These are phyloP conservation scores for Alternaria sp. DNA, from an alignment of 2,329 filamentous ascomycete species.

Conservation along the genomic window DNA sequence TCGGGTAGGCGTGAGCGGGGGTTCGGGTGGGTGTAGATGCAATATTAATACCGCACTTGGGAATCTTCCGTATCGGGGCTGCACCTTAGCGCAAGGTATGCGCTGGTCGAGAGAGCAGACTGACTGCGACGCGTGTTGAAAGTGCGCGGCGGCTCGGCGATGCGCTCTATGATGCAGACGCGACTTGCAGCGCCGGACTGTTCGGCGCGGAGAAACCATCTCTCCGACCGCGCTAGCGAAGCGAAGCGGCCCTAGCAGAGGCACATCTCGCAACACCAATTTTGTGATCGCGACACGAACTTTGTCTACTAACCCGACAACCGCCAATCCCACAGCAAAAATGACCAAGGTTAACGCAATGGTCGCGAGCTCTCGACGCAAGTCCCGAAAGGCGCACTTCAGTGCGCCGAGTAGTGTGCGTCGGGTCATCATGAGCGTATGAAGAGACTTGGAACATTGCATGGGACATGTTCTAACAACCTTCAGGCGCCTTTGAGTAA, in stretches of 20 bases:
- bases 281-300: constrained; percentile 25
- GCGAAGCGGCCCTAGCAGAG: constrained; percentile 12
- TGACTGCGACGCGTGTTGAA: constrained; percentile 13
- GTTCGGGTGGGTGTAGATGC: neutral
- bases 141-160: neutral
- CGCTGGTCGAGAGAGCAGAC: neutral
- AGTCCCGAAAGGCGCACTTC: constrained; percentile 99
- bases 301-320: constrained; percentile 41
- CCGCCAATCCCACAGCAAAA: constrained; percentile 53
- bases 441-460: constrained; percentile 70
- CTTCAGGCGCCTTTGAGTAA: constrained; percentile 57
- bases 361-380: constrained; percentile 85
- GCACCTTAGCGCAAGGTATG: neutral
- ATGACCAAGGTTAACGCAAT: constrained; percentile 73
- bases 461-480: constrained; percentile 40
- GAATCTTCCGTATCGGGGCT: neutral
- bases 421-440: constrained; percentile 82
- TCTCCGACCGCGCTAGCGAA: constrained; percentile 20
- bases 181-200: neutral
- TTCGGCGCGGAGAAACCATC: constrained; percentile 9
- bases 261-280: constrained; percentile 23
- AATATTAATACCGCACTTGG: neutral
- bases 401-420: constrained; percentile 91
- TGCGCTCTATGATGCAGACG: neutral
- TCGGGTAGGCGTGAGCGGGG: neutral